phyloP scores from a whole-genome alignment of 768 basidiomycete species.

The Gymnopilus junonius region DNA sequence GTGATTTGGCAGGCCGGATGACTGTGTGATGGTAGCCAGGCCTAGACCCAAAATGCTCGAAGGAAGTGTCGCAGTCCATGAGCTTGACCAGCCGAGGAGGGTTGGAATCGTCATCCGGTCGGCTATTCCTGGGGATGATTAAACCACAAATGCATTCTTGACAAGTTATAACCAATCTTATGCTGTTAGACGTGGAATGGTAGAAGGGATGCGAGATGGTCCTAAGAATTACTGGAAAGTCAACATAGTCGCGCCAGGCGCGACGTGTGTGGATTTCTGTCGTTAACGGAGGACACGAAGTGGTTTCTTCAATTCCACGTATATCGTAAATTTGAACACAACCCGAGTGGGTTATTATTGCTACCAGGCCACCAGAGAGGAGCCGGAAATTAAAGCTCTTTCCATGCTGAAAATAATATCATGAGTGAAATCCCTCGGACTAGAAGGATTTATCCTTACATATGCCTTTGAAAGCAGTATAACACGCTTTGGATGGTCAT shows the following conservation, averaged over 20 bases:
- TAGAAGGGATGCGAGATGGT: background rate
- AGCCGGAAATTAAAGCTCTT: background rate
- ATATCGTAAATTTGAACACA: background rate
- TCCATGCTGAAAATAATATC: background rate
- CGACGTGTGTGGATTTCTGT: background rate
- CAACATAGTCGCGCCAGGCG: background rate
- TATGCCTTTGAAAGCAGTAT: background rate
- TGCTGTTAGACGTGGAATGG: background rate
- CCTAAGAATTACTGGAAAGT: background rate
- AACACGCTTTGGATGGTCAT: background rate
- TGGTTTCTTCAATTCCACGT: background rate
- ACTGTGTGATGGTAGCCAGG: background rate
- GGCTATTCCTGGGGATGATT: background rate
- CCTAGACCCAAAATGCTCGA: background rate
- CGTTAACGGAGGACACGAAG: background rate
- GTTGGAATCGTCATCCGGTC: background rate
- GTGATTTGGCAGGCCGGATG: background rate
- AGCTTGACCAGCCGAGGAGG: background rate
- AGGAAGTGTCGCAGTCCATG: background rate
- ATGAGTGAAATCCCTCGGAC: background rate
- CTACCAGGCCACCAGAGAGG: background rate
- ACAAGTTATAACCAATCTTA: background rate
- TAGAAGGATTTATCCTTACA: background rate
- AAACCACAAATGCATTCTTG: background rate
- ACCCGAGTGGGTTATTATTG: background rate